Conservation (phyloP, 176 grass and related monocot genomes). For the Cenchrus purpureus region DNA sequence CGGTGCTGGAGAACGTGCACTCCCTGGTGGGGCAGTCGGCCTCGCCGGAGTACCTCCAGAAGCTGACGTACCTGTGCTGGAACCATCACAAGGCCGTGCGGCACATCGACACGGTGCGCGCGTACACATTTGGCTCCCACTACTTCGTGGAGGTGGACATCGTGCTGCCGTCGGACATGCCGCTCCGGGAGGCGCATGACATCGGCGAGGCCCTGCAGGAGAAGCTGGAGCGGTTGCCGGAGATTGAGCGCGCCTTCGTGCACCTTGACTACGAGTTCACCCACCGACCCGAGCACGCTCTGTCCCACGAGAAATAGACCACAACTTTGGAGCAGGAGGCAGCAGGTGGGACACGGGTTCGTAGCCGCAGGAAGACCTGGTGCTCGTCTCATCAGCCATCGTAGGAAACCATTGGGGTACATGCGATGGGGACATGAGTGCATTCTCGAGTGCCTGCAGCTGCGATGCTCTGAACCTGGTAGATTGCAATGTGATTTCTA, state of each 20-base stretch:
- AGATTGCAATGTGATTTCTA: background rate
- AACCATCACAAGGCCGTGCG: slow-evolving; percentile 96
- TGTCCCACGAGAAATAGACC: slow-evolving; percentile 67
- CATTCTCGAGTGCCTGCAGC: background rate
- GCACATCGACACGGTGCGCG: slow-evolving; percentile 93
- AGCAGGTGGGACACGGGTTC: background rate
- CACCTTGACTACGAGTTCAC: slow-evolving; percentile 98
- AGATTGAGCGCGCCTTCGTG: slow-evolving; percentile 95
- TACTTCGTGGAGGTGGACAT: slow-evolving; percentile 98
- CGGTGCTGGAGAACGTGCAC: slow-evolving; percentile 93
- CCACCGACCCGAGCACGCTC: slow-evolving; percentile 81
- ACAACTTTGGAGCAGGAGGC: background rate
- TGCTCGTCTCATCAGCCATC: slow-evolving; percentile 14
- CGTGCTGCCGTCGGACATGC: slow-evolving; percentile 83
- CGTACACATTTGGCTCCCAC: slow-evolving; percentile 96
- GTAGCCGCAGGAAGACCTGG: background rate
- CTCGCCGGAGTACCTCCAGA: slow-evolving; percentile 87
- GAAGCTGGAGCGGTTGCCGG: slow-evolving; percentile 87
- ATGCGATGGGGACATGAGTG: slow-evolving; percentile 8
- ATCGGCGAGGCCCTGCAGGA: slow-evolving; percentile 96
- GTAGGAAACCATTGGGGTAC: slow-evolving; percentile 41
- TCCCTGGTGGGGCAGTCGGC: slow-evolving; percentile 89
- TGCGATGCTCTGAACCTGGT: background rate
- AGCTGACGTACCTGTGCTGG: slow-evolving; percentile 94
- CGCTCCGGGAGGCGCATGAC: slow-evolving; percentile 81